A percentile compares a stretch with the other conserved stretches of the same genome.
These are phyloP conservation scores for Kluyveromyces aestuarii DNA, from an alignment of 805 yeast species.

Conservation along the genomic window DNA sequence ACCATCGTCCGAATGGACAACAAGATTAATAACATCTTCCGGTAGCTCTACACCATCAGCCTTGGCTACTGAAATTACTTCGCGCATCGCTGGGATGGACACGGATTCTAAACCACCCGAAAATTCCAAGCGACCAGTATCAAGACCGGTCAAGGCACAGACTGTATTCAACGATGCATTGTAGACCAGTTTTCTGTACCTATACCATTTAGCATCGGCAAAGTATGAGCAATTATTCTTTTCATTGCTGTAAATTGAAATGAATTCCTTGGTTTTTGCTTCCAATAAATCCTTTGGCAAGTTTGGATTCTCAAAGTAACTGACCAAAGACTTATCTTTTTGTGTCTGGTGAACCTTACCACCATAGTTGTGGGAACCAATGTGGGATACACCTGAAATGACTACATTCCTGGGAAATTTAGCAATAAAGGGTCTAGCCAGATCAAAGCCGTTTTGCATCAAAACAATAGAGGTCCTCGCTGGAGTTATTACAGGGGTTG, in stretches of 20 bases:
- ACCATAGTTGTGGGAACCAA: constrained; percentile 42
- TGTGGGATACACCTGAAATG: constrained; percentile 54
- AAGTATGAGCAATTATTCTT: constrained; percentile 34
- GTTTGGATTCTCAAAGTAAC: constrained; percentile 38
- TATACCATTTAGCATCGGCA: constrained; percentile 38
- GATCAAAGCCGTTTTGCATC: constrained; percentile 56
- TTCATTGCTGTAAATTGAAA: constrained; percentile 37
- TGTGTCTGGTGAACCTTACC: constrained; percentile 40
- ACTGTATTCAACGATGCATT: constrained; percentile 60
- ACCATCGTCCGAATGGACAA: constrained; percentile 52
- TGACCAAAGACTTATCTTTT: constrained; percentile 37
- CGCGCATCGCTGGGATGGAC: constrained; percentile 56
- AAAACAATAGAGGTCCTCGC: constrained; percentile 40
- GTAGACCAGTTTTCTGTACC: constrained; percentile 64
- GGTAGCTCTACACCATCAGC: constrained; percentile 56
- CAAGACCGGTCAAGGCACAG: constrained; percentile 49
- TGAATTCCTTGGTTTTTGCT: constrained; percentile 35
- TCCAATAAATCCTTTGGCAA: constrained; percentile 17
- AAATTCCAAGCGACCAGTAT: constrained; percentile 44
- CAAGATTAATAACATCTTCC: constrained; percentile 36
- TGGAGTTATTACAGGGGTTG: constrained; percentile 39
- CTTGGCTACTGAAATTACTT: constrained; percentile 54
- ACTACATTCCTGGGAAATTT: constrained; percentile 44
- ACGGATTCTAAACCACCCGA: constrained; percentile 36
- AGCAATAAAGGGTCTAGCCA: constrained; percentile 42